These are phyloP conservation scores for Fusarium sp. DNA, from an alignment of 2,329 filamentous ascomycete genomes.

Conservation along the genomic window DNA sequence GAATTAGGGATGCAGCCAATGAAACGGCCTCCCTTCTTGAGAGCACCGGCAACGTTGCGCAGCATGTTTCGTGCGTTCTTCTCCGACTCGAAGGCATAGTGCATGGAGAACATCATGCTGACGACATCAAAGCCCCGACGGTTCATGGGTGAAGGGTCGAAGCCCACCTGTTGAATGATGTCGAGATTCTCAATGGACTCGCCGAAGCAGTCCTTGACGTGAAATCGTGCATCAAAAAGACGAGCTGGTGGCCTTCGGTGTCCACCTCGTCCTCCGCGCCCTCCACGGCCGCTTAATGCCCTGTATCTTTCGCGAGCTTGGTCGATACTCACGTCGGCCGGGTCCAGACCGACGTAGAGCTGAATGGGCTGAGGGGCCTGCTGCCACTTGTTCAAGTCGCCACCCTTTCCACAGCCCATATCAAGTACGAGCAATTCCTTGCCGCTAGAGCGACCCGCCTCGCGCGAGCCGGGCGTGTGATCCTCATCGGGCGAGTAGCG, in stretches of 20 bases:
- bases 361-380: slow-evolving; percentile 89
- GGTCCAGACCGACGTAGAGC: slow-evolving; percentile 92
- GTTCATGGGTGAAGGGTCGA: slow-evolving; percentile 76
- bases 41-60: slow-evolving; percentile 83
- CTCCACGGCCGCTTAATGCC: slow-evolving; percentile 69
- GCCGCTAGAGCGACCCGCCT: slow-evolving; percentile 58
- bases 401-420: slow-evolving; percentile 95
- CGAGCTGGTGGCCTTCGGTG: slow-evolving; percentile 59
- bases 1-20: slow-evolving; percentile 98
- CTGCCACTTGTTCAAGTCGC: slow-evolving; percentile 95
- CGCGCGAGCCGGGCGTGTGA: slow-evolving; percentile 67
- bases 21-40: slow-evolving; percentile 95
- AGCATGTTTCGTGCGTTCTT: slow-evolving; percentile 91
- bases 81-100: slow-evolving; percentile 96
- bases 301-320: slow-evolving; percentile 87
- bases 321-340: slow-evolving; percentile 88
- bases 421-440: slow-evolving; percentile 83
- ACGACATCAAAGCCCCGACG: slow-evolving; percentile 93
- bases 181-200: slow-evolving; percentile 81
- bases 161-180: slow-evolving; percentile 85
- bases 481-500: slow-evolving; percentile 89
- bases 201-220: slow-evolving; percentile 90
- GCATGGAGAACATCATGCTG: slow-evolving; percentile 99
- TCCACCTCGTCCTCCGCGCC: slow-evolving; percentile 62
- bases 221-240: slow-evolving; percentile 86